A percentile compares a stretch with the other conserved stretches of the same genome.
Evolutionary conservation across 2,329 filamentous ascomycete genomes (phyloP).

Genomic region (Nectriaceae sp.): DNA sequence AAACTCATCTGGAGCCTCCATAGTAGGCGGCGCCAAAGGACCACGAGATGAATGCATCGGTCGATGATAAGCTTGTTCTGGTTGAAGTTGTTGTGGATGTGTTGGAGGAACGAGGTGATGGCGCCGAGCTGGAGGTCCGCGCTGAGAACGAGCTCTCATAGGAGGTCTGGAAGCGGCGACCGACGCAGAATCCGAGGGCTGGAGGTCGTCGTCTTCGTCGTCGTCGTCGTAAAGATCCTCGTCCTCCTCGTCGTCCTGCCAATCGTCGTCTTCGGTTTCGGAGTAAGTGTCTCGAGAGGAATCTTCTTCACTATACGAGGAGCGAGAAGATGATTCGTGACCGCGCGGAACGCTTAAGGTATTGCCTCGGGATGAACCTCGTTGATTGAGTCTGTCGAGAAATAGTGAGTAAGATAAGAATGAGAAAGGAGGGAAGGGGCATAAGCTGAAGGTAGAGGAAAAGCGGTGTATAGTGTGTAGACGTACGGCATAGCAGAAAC

Average conservation of each 20-base stretch:
- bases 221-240: slow-evolving; percentile 40
- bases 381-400: slow-evolving; percentile 29
- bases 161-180: slow-evolving; percentile 19
- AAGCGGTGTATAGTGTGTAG: not conserved
- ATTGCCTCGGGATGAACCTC: slow-evolving; percentile 25
- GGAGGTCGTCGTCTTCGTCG: slow-evolving; percentile 51
- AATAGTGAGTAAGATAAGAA: slow-evolving; percentile 25
- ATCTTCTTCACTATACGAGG: slow-evolving; percentile 43
- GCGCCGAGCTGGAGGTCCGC: slow-evolving; percentile 34
- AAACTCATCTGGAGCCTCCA: slow-evolving; percentile 68
- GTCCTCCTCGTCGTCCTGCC: slow-evolving; percentile 43
- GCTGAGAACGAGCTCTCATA: slow-evolving; percentile 31
- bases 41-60: slow-evolving; percentile 20
- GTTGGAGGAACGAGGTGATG: slow-evolving; percentile 36
- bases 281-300: slow-evolving; percentile 35
- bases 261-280: slow-evolving; percentile 27
- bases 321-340: slow-evolving; percentile 34
- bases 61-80: slow-evolving; percentile 26
- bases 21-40: slow-evolving; percentile 53
- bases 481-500: slow-evolving; percentile 47
- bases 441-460: slow-evolving; percentile 1
- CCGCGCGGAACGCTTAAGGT: slow-evolving; percentile 22
- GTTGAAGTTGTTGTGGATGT: slow-evolving; percentile 39
- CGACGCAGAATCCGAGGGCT: slow-evolving; percentile 62
- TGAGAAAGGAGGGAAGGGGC: slow-evolving; percentile 17